Evolutionary conservation across 73 alveolate species (phyloP).

Genomic region (Paramecium primaurelia): DNA sequence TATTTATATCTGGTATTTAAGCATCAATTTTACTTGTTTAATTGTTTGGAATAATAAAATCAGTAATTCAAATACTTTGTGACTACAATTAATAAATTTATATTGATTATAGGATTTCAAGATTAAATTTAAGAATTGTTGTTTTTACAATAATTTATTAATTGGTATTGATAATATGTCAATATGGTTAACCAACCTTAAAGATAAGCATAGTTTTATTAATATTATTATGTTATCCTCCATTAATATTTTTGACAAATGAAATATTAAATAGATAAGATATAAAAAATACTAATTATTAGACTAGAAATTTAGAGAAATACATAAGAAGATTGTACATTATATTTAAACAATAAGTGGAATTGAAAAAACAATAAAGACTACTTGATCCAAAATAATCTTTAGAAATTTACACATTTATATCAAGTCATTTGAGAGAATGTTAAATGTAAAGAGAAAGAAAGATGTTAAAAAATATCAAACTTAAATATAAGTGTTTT

Average conservation of each 20-base stretch:
- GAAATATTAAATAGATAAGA: not conserved
- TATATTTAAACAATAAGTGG: not conserved
- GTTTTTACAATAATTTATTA: not conserved
- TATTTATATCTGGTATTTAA: not conserved
- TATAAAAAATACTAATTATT: not conserved
- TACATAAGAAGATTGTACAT: not conserved
- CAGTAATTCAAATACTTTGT: not conserved
- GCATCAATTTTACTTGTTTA: not conserved
- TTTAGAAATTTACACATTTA: not conserved
- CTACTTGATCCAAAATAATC: not conserved
- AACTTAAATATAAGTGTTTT: not conserved
- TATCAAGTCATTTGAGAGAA: not conserved
- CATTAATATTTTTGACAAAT: not conserved
- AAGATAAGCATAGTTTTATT: not conserved
- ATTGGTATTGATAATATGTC: not conserved
- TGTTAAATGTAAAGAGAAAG: constrained; percentile 1
- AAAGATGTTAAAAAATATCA: not conserved
- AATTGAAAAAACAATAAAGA: not conserved
- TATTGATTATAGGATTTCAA: not conserved
- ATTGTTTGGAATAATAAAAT: not conserved
- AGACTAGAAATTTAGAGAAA: not conserved
- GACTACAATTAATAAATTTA: not conserved
- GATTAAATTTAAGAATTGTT: not conserved
- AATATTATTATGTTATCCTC: not conserved
- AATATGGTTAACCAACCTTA: not conserved